Base-by-base conservation (phyloP, 805 yeast genomes). In the Saccharomyces jurei region DNA sequence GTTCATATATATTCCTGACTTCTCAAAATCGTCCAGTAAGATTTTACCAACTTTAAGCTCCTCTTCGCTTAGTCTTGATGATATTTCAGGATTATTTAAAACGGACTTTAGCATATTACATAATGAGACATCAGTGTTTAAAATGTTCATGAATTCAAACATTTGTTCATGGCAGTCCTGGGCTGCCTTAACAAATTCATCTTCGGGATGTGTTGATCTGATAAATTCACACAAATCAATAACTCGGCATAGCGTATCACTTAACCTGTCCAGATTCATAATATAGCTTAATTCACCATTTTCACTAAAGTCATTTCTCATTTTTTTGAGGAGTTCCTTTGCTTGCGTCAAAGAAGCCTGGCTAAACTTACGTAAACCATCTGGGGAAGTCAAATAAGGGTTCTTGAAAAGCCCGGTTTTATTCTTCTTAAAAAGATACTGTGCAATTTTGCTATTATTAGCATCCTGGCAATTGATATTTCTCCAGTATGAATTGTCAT, bases 141-240 rank as follows among this genome's bases (percentile, higher is more conserved):
- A 74, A 52, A 86, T 79, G 69, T 90, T 94, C 99, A 94, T 94
- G 69, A 85, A 91, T 64, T 90, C 96, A 69, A 86, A 92, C 87
- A 92, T 81, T 58, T 82, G 76, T 61, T 89, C 95, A 66, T 92
- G 97, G 41, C 94, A 86, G 48, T 80, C 77, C 64, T 92, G 96
- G 1, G 99, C 96, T 1, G 90, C 91, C 44, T 76, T 77, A 10
- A 86, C 77, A 77, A 88, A 89, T 17, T 74, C 70, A 50, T 74
- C 74, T 58, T 84, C 80, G 0, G 98, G 97, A 66, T 92, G 98
- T 1, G 86, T 83, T 26, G 89, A 90, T 49, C 98, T 75, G 29
- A 94, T 82, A 71, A 92, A 92, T 62, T 91, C 98, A 41, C 96
- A 92, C 50, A 92, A 78, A 70, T 94, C 99, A 46, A 94, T 91